phyloP scores from a whole-genome alignment of 169 alveolate genomes.

The Plasmodium gonderi region DNA sequence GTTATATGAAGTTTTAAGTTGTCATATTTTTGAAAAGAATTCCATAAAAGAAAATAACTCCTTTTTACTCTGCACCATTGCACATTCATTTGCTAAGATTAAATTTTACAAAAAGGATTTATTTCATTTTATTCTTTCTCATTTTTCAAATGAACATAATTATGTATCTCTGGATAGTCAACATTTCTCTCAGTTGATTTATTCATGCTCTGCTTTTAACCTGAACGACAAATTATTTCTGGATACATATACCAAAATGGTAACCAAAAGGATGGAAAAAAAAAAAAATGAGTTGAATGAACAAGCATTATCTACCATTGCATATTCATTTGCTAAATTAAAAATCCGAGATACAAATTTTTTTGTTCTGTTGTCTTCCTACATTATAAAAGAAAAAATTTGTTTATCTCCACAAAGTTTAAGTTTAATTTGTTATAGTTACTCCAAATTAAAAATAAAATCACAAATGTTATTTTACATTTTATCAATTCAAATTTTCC shows the following conservation, averaged over 20 bases:
- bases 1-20: conserved; percentile 21
- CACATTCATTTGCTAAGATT: conserved; percentile 35
- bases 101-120: conserved; percentile 36
- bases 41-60: conserved; percentile 37
- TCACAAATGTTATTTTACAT: conserved; percentile 66
- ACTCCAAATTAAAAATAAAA: conserved; percentile 56
- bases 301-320: conserved; percentile 62
- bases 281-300: conserved; percentile 21
- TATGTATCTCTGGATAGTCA: conserved; percentile 57
- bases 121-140: conserved; percentile 13
- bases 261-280: conserved; percentile 7
- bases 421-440: conserved; percentile 60
- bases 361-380: conserved; percentile 55
- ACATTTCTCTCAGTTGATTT: conserved; percentile 66
- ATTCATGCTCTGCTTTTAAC: conserved; percentile 29
- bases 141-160: conserved; percentile 35
- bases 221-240: conserved; percentile 12
- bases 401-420: conserved; percentile 72
- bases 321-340: conserved; percentile 60
- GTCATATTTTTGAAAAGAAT: conserved; percentile 28
- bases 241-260: conserved; percentile 12
- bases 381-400: conserved; percentile 59
- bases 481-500: conserved; percentile 55
- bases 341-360: conserved; percentile 19
- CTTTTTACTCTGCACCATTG: conserved; percentile 48